These are phyloP conservation scores for Violaceomyces palustris DNA, from an alignment of 1,284 basidiomycete genomes.

Conservation along the genomic window DNA sequence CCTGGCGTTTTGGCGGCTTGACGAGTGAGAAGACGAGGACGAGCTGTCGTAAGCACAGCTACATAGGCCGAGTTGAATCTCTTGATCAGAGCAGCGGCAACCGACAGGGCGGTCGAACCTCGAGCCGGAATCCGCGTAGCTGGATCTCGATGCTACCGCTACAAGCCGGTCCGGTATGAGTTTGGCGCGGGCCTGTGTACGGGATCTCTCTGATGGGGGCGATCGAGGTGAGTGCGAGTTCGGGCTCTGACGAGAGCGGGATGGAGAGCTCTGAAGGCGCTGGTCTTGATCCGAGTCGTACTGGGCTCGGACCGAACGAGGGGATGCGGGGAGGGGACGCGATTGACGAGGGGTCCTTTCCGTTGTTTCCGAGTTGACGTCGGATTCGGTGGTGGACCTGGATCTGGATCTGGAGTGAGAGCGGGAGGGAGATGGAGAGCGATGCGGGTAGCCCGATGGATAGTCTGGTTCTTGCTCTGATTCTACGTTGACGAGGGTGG, in stretches of 20 bases:
- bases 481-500: slow-evolving; percentile 29
- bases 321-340: no score
- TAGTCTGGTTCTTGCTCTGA: slow-evolving; percentile 11
- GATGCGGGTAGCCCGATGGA: slow-evolving; percentile 20
- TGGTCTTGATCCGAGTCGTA: no score
- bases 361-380: slow-evolving; percentile 11
- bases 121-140: no score
- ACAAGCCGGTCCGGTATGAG: slow-evolving; percentile 2
- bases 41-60: slow-evolving; percentile 13
- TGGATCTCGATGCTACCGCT: not conserved
- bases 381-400: slow-evolving; percentile 3
- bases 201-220: not conserved
- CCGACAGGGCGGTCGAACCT: slow-evolving; percentile 7
- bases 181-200: not conserved
- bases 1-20: no score
- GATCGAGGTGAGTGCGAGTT: not conserved
- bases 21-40: slow-evolving; percentile 18
- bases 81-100: slow-evolving; percentile 30
- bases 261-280: slow-evolving; percentile 6
- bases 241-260: slow-evolving; percentile 1
- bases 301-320: no score
- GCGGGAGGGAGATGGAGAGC: not conserved
- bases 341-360: slow-evolving; percentile 16
- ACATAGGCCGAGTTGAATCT: slow-evolving; percentile 18
- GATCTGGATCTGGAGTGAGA: not conserved